Evolutionary conservation across 352 stramenopile species (phyloP).

Genomic region (Globisporangium ultimum): DNA sequence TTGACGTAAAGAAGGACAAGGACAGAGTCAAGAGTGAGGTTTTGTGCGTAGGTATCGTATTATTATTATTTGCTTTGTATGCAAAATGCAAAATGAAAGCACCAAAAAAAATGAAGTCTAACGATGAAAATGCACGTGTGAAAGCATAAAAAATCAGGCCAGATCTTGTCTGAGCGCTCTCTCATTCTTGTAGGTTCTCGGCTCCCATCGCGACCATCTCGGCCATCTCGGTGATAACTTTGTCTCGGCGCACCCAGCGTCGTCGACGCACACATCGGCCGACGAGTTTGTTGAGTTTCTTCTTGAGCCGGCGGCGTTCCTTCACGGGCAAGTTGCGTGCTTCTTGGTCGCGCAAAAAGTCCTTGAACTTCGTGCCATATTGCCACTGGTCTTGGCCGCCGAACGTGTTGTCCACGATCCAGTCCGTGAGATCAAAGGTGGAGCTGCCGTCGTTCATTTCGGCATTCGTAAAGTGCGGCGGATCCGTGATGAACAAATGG

Average conservation of each 20-base stretch:
- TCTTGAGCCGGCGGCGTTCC: constrained; percentile 65
- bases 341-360: constrained; percentile 69
- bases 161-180: no score
- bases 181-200: no score
- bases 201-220: no score
- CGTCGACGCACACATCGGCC: constrained; percentile 74
- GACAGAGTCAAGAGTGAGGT: no score
- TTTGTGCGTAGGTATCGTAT: constrained; percentile 1
- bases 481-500: constrained; percentile 74
- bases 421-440: constrained; percentile 64
- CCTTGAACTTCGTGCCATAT: constrained; percentile 84
- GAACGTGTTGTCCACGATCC: constrained; percentile 74
- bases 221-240: constrained; percentile 34
- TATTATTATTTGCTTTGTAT: neutral
- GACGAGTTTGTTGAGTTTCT: constrained; percentile 82
- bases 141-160: neutral
- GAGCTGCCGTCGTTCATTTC: constrained; percentile 63
- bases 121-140: neutral
- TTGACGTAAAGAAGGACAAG: constrained; percentile 28
- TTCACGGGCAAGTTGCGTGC: constrained; percentile 38
- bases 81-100: constrained; percentile 1
- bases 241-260: constrained; percentile 78
- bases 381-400: constrained; percentile 79
- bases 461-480: constrained; percentile 72
- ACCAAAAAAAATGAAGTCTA: neutral